Conservation (phyloP, 768 basidiomycete species). For the Zangia roseola region DNA sequence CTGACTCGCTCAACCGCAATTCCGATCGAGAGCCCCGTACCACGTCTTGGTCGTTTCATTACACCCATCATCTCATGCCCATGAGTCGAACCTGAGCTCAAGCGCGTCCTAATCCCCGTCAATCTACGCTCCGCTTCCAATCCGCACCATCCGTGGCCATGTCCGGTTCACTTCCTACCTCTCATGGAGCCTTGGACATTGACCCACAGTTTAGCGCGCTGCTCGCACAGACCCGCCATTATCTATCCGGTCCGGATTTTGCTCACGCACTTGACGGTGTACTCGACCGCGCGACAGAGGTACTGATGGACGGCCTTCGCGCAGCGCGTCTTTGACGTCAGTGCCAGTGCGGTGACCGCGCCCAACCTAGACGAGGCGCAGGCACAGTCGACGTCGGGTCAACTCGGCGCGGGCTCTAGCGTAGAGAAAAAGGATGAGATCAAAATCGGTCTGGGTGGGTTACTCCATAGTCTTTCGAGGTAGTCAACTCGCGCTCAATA, state of each 20-base stretch:
- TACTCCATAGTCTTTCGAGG: conserved; percentile 75
- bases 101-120: conserved; percentile 27
- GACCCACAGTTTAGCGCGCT: conserved; percentile 55
- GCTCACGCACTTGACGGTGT: conserved; percentile 66
- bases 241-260: conserved; percentile 70
- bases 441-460: conserved; percentile 68
- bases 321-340: conserved; percentile 59
- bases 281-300: conserved; percentile 65
- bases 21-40: conserved; percentile 12
- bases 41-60: conserved; percentile 14
- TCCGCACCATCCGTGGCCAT: not conserved
- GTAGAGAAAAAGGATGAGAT: conserved; percentile 33
- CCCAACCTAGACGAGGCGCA: conserved; percentile 10
- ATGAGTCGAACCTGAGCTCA: conserved; percentile 20
- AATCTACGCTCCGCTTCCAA: conserved; percentile 19
- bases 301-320: conserved; percentile 63
- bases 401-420: conserved; percentile 12
- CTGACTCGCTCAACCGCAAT: conserved; percentile 16
- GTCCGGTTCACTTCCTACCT: conserved; percentile 3
- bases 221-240: conserved; percentile 63
- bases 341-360: conserved; percentile 9
- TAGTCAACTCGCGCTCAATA: conserved; percentile 70
- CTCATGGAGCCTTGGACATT: conserved; percentile 1
- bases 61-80: conserved; percentile 18
- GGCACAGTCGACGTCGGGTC: conserved; percentile 10